Base-by-base conservation (phyloP, 495 filamentous ascomycete species). In the Penicillium odoratum region DNA sequence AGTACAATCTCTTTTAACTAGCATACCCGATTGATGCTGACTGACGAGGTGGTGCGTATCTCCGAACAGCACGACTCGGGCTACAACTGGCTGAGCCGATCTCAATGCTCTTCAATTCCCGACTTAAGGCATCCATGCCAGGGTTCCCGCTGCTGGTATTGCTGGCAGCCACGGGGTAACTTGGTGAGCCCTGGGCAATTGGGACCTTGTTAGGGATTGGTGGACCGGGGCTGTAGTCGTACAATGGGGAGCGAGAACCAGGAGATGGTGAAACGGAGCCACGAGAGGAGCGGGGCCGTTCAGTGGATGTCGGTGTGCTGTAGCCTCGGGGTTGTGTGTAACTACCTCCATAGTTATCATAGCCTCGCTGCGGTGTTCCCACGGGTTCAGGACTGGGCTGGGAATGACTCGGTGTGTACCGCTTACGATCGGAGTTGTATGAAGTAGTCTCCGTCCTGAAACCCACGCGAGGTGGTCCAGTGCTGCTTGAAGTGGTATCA, bases 31-130 rank as follows among this genome's bases (percentile, higher is more conserved):
- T 71, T 3, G 66, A 55, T 0, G 60, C 66, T 18, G 68, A 56
- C 11, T 61, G n/a, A 7, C 62, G 51, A 7, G 69, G 56, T 4
- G 64, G 66, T 5, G 60, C 59, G 28, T 67, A 71, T 53, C 65
- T 67, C 9, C 69, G 66, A 45, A 67, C 51, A 7, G 66, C 64
- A 10, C 75, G 65, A 18, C 64, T 61, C 30, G 62, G 63, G 49
- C 64, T 75, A 51, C 71, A 73, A 5, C 65, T 70, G 4, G 68
- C 70, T 33, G 73, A 70, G 7, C 91, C 91, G 57, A 97, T 88
- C 72, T 97, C 90, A 60, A 97, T 96, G 30, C 78, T 83, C 58
- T 82, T 84, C 71, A 97, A 79, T 72, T 96, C 92, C 55, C 91
- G 83, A 66, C 90, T 88, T 53, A 96, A 72, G 8, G 89, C 84